Evolutionary conservation across 2,329 filamentous ascomycete species (phyloP).

Genomic region (Shiraia sp.): DNA sequence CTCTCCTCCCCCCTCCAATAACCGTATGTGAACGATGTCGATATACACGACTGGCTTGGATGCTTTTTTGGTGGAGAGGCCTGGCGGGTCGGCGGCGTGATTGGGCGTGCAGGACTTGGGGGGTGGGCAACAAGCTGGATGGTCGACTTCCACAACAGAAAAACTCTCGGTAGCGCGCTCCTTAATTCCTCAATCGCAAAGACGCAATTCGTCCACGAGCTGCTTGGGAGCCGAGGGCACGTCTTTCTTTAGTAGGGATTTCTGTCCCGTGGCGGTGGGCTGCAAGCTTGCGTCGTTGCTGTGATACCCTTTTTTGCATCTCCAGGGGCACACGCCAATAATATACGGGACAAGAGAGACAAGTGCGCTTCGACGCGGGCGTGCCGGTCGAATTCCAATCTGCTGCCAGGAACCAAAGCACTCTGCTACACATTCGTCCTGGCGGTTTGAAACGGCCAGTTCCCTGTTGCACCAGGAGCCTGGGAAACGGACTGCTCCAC

Average conservation of each 20-base stretch:
- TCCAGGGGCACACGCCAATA: constrained; percentile 40
- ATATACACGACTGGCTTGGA: neutral
- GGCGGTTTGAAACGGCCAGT: constrained; percentile 42
- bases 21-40: no score
- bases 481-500: constrained; percentile 28
- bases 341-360: constrained; percentile 43
- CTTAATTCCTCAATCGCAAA: constrained; percentile 9
- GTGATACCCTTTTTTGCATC: constrained; percentile 36
- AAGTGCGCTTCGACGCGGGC: constrained; percentile 35
- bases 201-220: constrained; percentile 39
- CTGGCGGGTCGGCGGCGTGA: constrained; percentile 26
- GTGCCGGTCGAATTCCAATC: constrained; percentile 34
- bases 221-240: constrained; percentile 33
- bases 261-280: constrained; percentile 36
- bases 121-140: constrained; percentile 39
- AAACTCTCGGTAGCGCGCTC: constrained; percentile 29
- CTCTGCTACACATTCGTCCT: constrained; percentile 43
- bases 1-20: no score
- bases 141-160: constrained; percentile 38
- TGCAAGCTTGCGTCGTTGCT: constrained; percentile 43
- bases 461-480: constrained; percentile 43
- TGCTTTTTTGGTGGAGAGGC: neutral
- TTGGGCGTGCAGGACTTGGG: constrained; percentile 18
- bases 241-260: constrained; percentile 44
- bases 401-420: constrained; percentile 46